A percentile compares a stretch with the other conserved stretches of the same genome.
phyloP scores from a whole-genome alignment of 192 early-diverging fungal genomes.

The Rhizophagus clarus region DNA sequence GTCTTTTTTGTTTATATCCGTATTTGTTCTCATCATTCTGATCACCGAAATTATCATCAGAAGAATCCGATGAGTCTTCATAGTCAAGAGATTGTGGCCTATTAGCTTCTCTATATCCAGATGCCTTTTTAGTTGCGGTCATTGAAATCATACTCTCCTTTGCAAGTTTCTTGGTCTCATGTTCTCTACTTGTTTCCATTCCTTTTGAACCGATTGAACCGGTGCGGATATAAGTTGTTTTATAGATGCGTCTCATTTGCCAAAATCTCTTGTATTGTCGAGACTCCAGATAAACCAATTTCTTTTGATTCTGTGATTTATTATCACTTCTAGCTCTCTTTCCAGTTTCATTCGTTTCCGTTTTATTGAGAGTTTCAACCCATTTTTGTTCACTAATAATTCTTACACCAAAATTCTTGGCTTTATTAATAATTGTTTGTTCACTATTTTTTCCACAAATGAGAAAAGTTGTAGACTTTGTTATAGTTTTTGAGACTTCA shows the following conservation, averaged over 20 bases:
- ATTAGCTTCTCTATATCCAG: not conserved
- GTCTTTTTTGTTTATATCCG: not conserved
- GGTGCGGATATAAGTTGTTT: not conserved
- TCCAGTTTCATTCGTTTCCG: not conserved
- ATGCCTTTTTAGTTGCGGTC: not conserved
- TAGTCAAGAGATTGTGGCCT: not conserved
- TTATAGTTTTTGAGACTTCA: not conserved
- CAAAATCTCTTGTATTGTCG: not conserved
- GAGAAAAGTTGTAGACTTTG: not conserved
- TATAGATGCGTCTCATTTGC: not conserved
- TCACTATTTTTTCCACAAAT: not conserved
- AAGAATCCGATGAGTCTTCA: not conserved
- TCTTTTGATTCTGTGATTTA: not conserved
- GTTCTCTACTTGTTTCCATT: not conserved
- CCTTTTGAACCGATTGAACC: not conserved
- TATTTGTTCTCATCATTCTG: not conserved
- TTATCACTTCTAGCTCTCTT: not conserved
- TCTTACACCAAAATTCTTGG: not conserved
- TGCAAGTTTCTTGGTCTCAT: not conserved
- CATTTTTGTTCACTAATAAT: slow-evolving; percentile 13
- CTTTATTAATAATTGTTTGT: not conserved
- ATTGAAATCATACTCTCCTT: not conserved
- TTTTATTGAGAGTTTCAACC: not conserved
- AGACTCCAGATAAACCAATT: not conserved
- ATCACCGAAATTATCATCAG: not conserved